A percentile compares a stretch with the other conserved stretches of the same genome.
These are phyloP conservation scores for Exophiala phaeomuriformis DNA, from an alignment of 2,329 filamentous ascomycete species.

Conservation along the genomic window DNA sequence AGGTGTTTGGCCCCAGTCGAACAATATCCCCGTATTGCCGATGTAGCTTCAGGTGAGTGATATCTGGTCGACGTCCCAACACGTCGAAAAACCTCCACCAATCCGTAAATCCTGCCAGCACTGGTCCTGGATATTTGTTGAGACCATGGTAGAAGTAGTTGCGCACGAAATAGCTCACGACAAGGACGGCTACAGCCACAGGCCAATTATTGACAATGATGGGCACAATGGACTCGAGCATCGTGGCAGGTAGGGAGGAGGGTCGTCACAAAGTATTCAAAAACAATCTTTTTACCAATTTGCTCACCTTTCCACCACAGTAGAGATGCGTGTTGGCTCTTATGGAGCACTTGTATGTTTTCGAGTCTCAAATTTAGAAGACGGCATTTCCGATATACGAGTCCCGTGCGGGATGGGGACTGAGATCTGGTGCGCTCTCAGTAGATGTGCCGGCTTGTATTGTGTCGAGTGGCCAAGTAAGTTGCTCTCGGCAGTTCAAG, in stretches of 20 bases:
- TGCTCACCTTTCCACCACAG: neutral
- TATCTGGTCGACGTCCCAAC: slow-evolving; percentile 55
- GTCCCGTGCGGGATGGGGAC: neutral
- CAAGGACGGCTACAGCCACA: slow-evolving; percentile 12
- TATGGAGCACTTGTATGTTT: neutral
- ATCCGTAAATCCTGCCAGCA: slow-evolving; percentile 61
- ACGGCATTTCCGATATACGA: neutral
- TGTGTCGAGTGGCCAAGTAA: slow-evolving; percentile 5
- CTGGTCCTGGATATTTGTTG: slow-evolving; percentile 58
- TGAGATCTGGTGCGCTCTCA: slow-evolving; percentile 10
- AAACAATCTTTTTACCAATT: neutral
- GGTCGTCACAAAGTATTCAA: neutral
- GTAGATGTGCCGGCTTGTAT: slow-evolving; percentile 1
- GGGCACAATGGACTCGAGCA: slow-evolving; percentile 24
- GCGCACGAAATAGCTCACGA: slow-evolving; percentile 17
- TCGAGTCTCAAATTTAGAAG: neutral
- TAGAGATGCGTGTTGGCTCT: neutral
- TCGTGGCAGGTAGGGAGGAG: neutral
- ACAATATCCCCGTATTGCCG: slow-evolving; percentile 66
- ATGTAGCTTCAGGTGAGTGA: slow-evolving; percentile 62
- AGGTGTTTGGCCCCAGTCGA: slow-evolving; percentile 62
- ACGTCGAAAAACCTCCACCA: slow-evolving; percentile 70
- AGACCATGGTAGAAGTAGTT: slow-evolving; percentile 28
- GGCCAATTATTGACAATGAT: slow-evolving; percentile 20
- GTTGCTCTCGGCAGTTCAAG: slow-evolving; percentile 18